Evolutionary conservation across 2,329 filamentous ascomycete genomes (phyloP).

Genomic region (Curvularia spicifera): DNA sequence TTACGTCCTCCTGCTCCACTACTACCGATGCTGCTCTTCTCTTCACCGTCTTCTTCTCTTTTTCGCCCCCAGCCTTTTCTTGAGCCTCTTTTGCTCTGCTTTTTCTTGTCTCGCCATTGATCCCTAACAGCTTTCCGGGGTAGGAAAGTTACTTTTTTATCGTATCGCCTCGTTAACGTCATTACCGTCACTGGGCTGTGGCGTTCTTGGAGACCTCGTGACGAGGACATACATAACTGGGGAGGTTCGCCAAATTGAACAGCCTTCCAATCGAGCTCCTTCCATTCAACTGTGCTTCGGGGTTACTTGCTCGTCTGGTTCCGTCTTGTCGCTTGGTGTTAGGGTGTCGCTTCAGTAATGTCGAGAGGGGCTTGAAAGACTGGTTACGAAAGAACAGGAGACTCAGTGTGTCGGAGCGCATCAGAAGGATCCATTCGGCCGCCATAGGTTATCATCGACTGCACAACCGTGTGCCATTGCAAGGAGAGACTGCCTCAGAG

Average conservation of each 20-base stretch:
- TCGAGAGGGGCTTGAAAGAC: constrained; percentile 12
- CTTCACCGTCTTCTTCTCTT: constrained; percentile 5
- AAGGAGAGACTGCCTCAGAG: not conserved
- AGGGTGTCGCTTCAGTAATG: constrained; percentile 11
- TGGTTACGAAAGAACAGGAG: constrained; percentile 8
- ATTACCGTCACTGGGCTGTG: constrained; percentile 1
- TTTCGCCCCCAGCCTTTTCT: not conserved
- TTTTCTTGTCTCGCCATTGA: constrained; percentile 4
- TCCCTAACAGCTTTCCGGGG: constrained; percentile 3
- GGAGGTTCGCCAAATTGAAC: not conserved
- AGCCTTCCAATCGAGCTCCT: not conserved
- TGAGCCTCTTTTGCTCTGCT: not conserved
- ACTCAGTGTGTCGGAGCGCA: not conserved
- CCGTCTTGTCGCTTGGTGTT: constrained; percentile 4
- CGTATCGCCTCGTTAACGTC: constrained; percentile 2
- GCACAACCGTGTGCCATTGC: not conserved
- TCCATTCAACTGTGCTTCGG: not conserved
- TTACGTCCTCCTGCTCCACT: not conserved
- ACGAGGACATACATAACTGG: constrained; percentile 8
- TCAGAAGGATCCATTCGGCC: not conserved
- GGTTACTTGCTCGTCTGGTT: not conserved
- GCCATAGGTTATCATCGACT: not conserved
- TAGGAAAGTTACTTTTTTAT: constrained; percentile 2
- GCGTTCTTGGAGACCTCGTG: not conserved
- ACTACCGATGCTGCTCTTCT: not conserved